Evolutionary conservation across 2,329 filamentous ascomycete species (phyloP).

Genomic region (Fusarium chaquense): DNA sequence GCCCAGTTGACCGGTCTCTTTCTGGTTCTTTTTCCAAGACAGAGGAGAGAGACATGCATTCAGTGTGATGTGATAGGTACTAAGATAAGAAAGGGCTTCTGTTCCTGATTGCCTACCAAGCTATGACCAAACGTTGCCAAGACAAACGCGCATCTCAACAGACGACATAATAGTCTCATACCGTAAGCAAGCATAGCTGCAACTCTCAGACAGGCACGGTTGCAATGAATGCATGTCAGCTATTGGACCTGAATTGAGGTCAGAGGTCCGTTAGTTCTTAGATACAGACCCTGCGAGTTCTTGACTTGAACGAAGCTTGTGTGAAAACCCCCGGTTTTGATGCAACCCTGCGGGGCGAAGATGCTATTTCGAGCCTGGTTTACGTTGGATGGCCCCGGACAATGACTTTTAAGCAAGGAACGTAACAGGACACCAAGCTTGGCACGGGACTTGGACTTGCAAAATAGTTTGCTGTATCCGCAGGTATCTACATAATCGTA

Average conservation of each 20-base stretch:
- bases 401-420: conserved; percentile 19
- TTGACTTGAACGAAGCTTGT: background rate
- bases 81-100: conserved; percentile 17
- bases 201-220: background rate
- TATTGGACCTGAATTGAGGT: background rate
- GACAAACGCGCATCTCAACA: background rate
- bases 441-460: conserved; percentile 28
- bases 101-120: background rate
- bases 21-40: conserved; percentile 6
- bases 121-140: conserved; percentile 4
- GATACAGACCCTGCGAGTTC: background rate
- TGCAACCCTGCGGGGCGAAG: conserved; percentile 10
- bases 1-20: conserved; percentile 1
- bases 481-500: background rate
- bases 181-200: background rate
- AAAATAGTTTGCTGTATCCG: background rate
- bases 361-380: conserved; percentile 26
- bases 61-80: background rate
- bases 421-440: conserved; percentile 21
- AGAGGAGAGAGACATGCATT: conserved; percentile 1
- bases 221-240: conserved; percentile 22
- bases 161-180: conserved; percentile 12
- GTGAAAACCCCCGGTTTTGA: conserved; percentile 9
- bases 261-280: background rate
- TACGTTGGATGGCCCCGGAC: background rate